Evolutionary conservation across 2,329 filamentous ascomycete species (phyloP).

Genomic region (Arthrobotrys megalospora): DNA sequence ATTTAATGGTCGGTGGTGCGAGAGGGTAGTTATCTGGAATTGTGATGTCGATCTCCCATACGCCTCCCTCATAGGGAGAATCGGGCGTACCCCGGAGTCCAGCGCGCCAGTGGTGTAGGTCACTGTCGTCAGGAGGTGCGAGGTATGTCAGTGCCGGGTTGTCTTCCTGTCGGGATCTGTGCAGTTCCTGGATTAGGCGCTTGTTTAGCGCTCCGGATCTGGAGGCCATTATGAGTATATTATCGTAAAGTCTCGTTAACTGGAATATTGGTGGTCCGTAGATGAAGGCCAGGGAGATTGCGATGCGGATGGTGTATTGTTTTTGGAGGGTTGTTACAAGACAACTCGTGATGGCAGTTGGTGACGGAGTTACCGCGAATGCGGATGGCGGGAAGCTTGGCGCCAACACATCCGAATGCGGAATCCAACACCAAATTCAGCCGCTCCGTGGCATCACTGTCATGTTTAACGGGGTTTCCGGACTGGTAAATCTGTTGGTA

Average conservation of each 20-base stretch:
- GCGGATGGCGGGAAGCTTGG: slow-evolving; percentile 30
- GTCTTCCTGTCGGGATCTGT: slow-evolving; percentile 60
- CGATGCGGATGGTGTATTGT: background rate
- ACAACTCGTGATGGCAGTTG: background rate
- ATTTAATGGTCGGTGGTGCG: slow-evolving; percentile 81
- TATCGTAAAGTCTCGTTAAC: slow-evolving; percentile 1
- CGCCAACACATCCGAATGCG: slow-evolving; percentile 9
- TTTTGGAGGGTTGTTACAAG: background rate
- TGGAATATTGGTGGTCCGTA: background rate
- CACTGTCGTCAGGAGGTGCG: slow-evolving; percentile 62
- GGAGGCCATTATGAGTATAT: slow-evolving; percentile 44
- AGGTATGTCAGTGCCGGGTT: slow-evolving; percentile 63
- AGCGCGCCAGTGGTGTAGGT: slow-evolving; percentile 64
- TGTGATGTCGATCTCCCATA: slow-evolving; percentile 84
- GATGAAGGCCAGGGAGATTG: background rate
- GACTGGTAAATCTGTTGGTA: too few relatives aligned
- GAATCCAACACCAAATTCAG: slow-evolving; percentile 23
- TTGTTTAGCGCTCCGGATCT: slow-evolving; percentile 47
- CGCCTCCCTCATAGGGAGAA: slow-evolving; percentile 72
- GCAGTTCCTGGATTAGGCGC: slow-evolving; percentile 63
- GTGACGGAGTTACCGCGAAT: slow-evolving; percentile 15
- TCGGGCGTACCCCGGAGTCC: slow-evolving; percentile 62
- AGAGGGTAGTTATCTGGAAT: slow-evolving; percentile 86
- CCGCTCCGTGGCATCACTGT: background rate
- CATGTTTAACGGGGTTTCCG: too few relatives aligned